Evolutionary conservation across 768 basidiomycete species (phyloP), one percentile per base, ranked within the genome.

Genomic region (Trametes punicea): DNA sequence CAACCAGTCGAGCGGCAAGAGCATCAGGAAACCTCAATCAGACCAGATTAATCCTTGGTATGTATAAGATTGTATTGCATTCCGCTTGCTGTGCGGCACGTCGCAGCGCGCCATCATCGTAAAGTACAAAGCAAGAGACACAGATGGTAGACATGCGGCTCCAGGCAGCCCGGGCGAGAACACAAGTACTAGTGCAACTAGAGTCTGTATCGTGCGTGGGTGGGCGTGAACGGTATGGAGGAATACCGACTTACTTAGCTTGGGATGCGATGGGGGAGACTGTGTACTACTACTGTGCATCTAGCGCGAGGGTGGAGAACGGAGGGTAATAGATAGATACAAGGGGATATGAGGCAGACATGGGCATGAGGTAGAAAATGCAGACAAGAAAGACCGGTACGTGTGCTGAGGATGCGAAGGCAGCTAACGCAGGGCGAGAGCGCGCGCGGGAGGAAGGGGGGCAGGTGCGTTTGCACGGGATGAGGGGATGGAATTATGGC

Each of bases 51-150:
- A 5, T 8, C 13, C 23, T 15, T 26, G 4, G 41, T 23, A 38
- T 54, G 18, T 44, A 38, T 46, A 36, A 46, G 34, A 47, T 57
- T 46, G 56, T 25, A 47, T 51, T 57, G 48, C 46, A 47, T 58
- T 58, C 51, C 46, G 45, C 33, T 45, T 36, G 23, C 21, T 33
- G 30, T 29, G 30, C 45, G 48, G 36, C 20, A n/a, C 51, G 39
- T n/a, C n/a, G n/a, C n/a, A n/a, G 4, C 48, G 55, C 51, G 41
- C 59, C 46, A 48, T 46, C 44, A 48, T 48, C 31, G 45, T 56
- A 60, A 25, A 36, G 51, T 60, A 60, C 59, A 60, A 60, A 60
- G 59, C 59, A 60, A 60, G 46, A 54, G 30, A 48, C 59, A 60
- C 59, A 49, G 59, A 31, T 27, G 51, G 55, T 51, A 53, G 59